Percentiles rank a stretch among this genome's conserved stretches.
Conservation (phyloP, 2,329 filamentous ascomycete genomes). For the Helicocarpus griseus region DNA sequence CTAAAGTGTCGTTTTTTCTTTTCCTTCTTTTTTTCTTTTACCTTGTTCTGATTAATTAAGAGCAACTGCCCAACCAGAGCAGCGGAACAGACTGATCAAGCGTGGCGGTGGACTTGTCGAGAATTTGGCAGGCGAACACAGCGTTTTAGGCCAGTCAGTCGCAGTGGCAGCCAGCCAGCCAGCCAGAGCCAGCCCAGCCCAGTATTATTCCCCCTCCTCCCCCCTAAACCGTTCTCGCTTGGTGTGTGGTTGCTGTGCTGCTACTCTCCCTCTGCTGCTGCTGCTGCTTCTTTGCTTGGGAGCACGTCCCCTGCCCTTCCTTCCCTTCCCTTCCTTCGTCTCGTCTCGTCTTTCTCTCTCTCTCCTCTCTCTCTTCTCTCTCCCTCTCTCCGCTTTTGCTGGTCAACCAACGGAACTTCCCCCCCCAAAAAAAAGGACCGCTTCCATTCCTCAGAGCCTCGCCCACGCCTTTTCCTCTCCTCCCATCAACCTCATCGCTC, state of each 20-base stretch:
- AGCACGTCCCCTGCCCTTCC: too few relatives aligned
- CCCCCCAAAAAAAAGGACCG: not conserved
- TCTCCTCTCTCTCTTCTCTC: not conserved
- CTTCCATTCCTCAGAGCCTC: constrained; percentile 1
- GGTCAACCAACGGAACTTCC: not conserved
- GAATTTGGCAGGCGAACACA: too few relatives aligned
- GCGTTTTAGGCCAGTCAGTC: not conserved
- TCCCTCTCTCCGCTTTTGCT: constrained; percentile 1
- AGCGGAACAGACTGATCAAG: too few relatives aligned
- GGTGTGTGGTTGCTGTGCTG: not conserved
- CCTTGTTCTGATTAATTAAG: too few relatives aligned
- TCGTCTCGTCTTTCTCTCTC: not conserved
- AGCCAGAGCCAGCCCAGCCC: not conserved
- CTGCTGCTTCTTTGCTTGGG: not conserved
- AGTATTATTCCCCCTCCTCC: too few relatives aligned
- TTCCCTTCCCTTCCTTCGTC: not conserved
- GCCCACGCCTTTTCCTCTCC: constrained; percentile 1
- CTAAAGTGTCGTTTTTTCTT: too few relatives aligned
- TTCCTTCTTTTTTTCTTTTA: too few relatives aligned
- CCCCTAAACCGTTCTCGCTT: not conserved
- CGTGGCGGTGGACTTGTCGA: too few relatives aligned
- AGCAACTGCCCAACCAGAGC: too few relatives aligned
- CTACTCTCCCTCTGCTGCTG: not conserved
- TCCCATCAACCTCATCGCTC: not conserved
- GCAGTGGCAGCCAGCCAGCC: not conserved